Evolutionary conservation across 2,329 filamentous ascomycete genomes (phyloP), one percentile per base, ranked within the genome.

Genomic region (Colletotrichum nymphaeae): DNA sequence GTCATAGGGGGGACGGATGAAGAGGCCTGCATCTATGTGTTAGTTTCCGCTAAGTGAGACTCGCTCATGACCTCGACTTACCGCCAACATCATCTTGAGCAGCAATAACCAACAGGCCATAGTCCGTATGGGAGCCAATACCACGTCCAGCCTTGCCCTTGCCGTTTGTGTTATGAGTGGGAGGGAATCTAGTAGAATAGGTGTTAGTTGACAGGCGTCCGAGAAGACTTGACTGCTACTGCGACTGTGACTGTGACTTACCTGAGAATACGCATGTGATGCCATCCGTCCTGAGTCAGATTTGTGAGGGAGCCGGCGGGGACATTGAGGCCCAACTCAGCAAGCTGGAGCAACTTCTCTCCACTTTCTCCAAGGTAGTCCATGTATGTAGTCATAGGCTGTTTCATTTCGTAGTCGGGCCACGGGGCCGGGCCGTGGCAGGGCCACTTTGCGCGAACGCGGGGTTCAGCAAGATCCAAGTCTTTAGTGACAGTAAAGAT

Each of bases 401-500:
- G 76, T 76, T 83, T 81, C 81, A 87, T 85, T 12, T 81, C 77
- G 9, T 74, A 72, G 55, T 86, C 83, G 0, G 85, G 85, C 86
- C 86, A 88, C 0, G 86, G 86, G 71, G 83, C 85, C 2, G 84
- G 83, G 0, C 86, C 87, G 73, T 88, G 86, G 74, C 85, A 88
- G 0, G 86, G 87, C 86, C 87, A 88, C 32, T 81, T 80, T 4
- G 77, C 78, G 24, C 76, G 76, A 4, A 87, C 85, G 1, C 86
- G 80, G 1, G 77, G 74, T 60, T 88, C 85, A 5, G 79, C 72
- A 2, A 78, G 72, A 4, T 78, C 76, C 7, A 88, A 78, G 62
- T 88, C 86, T 71, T 88, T 88, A 14, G 84, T 88, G 22, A 88
- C 84, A 1, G 87, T 88, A 73, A 88, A 88, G 37, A 88, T 87